Conservation (phyloP, 2,329 filamentous ascomycete species). For the Cryphonectria parasitica region DNA sequence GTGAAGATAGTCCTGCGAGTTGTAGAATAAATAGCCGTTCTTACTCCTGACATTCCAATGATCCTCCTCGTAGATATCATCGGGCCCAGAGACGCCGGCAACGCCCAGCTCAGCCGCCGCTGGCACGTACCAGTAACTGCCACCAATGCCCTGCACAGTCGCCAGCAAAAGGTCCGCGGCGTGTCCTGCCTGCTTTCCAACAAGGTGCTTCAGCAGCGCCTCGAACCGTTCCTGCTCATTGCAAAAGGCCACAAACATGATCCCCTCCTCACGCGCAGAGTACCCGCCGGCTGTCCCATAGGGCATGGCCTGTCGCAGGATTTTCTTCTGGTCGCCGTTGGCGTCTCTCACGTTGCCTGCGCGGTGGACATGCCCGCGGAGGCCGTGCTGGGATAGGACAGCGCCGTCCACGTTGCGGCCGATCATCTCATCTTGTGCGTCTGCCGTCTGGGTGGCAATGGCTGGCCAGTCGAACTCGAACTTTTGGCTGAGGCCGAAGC, state of each 20-base stretch:
- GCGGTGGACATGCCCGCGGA: slow-evolving; percentile 16
- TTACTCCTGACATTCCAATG: slow-evolving; percentile 12
- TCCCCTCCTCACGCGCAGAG: slow-evolving; percentile 7
- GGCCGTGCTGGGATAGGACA: slow-evolving; percentile 22
- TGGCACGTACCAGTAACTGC: slow-evolving; percentile 22
- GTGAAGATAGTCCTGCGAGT: slow-evolving; percentile 20
- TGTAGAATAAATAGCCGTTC: slow-evolving; percentile 23
- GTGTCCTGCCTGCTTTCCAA: not conserved
- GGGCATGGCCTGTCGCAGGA: slow-evolving; percentile 22
- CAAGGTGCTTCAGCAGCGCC: slow-evolving; percentile 14
- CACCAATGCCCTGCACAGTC: slow-evolving; percentile 12
- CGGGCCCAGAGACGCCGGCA: not conserved
- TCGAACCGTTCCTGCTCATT: slow-evolving; percentile 21
- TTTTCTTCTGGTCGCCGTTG: slow-evolving; percentile 23
- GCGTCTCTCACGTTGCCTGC: slow-evolving; percentile 18
- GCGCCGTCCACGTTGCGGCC: slow-evolving; percentile 24
- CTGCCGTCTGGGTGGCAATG: slow-evolving; percentile 12
- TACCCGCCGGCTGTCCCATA: slow-evolving; percentile 7
- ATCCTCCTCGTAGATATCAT: slow-evolving; percentile 16
- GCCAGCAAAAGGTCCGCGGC: not conserved
- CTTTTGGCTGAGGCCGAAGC: slow-evolving; percentile 25
- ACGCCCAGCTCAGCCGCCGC: slow-evolving; percentile 17
- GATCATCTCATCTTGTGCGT: slow-evolving; percentile 18
- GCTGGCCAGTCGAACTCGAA: slow-evolving; percentile 24
- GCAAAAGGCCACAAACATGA: slow-evolving; percentile 25